Evolutionary conservation across 2,329 filamentous ascomycete species (phyloP).

Genomic region (Celoporthe dispersa): DNA sequence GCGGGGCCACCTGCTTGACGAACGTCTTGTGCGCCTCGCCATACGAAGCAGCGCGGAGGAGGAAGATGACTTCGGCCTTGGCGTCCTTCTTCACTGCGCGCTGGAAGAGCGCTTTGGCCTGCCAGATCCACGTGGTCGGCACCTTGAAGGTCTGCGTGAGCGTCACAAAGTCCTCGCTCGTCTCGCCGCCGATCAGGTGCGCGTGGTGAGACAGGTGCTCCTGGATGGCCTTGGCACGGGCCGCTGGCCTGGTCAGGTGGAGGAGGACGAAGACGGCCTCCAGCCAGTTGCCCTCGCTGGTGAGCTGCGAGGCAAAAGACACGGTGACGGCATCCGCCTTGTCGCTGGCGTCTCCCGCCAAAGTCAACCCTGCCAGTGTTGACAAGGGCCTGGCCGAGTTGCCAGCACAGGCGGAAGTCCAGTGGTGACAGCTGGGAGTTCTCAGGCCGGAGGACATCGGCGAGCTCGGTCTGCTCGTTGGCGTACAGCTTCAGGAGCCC

Average conservation of each 20-base stretch:
- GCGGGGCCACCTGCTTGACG: slow-evolving; percentile 78
- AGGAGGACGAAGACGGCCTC: slow-evolving; percentile 78
- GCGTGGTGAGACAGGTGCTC: slow-evolving; percentile 77
- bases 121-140: slow-evolving; percentile 80
- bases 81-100: slow-evolving; percentile 73
- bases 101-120: slow-evolving; percentile 83
- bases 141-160: slow-evolving; percentile 70
- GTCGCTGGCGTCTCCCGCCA: slow-evolving; percentile 55
- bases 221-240: slow-evolving; percentile 70
- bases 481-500: slow-evolving; percentile 83
- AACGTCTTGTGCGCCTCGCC: slow-evolving; percentile 85
- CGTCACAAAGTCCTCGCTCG: slow-evolving; percentile 59
- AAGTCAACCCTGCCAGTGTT: slow-evolving; percentile 57
- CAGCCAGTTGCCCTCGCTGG: slow-evolving; percentile 67
- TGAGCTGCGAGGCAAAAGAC: slow-evolving; percentile 68
- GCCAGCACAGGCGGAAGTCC: slow-evolving; percentile 80
- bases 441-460: slow-evolving; percentile 74
- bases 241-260: slow-evolving; percentile 67
- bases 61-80: slow-evolving; percentile 73
- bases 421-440: slow-evolving; percentile 77
- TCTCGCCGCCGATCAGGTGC: slow-evolving; percentile 63
- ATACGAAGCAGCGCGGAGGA: slow-evolving; percentile 77
- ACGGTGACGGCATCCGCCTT: slow-evolving; percentile 70
- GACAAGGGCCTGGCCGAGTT: slow-evolving; percentile 72
- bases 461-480: slow-evolving; percentile 60